Conservation (phyloP, 2,329 filamentous ascomycete species). For the Nemania diffusa region DNA sequence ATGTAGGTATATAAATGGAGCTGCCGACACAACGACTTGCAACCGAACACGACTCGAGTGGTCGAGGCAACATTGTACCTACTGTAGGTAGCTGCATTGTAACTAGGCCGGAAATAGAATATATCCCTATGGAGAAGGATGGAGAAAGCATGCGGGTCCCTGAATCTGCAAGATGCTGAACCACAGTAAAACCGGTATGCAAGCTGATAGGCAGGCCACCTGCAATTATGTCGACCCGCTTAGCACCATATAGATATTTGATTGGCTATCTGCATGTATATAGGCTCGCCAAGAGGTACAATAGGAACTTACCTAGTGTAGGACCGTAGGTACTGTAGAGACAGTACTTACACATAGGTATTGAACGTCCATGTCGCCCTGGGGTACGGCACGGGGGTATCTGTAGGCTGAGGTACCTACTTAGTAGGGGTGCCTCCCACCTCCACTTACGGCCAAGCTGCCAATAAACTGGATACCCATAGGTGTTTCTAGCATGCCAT, state of each 20-base stretch:
- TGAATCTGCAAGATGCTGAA: slow-evolving; percentile 33
- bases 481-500: background rate
- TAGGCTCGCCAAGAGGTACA: background rate
- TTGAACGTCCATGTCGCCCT: background rate
- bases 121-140: slow-evolving; percentile 1
- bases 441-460: background rate
- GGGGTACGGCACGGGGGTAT: background rate
- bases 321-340: no score
- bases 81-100: no score
- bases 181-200: slow-evolving; percentile 22
- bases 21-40: slow-evolving; percentile 4
- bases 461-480: background rate
- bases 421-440: background rate
- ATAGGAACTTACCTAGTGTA: no score
- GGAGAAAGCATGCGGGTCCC: slow-evolving; percentile 21
- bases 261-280: background rate
- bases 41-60: background rate
- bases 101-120: slow-evolving; percentile 21
- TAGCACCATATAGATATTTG: background rate
- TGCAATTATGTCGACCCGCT: background rate
- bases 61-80: slow-evolving; percentile 5
- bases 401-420: background rate
- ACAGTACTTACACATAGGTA: no score
- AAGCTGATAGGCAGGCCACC: slow-evolving; percentile 24
- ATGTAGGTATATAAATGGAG: background rate